Conservation (phyloP, 805 yeast species). For the Ogataea neopini region DNA sequence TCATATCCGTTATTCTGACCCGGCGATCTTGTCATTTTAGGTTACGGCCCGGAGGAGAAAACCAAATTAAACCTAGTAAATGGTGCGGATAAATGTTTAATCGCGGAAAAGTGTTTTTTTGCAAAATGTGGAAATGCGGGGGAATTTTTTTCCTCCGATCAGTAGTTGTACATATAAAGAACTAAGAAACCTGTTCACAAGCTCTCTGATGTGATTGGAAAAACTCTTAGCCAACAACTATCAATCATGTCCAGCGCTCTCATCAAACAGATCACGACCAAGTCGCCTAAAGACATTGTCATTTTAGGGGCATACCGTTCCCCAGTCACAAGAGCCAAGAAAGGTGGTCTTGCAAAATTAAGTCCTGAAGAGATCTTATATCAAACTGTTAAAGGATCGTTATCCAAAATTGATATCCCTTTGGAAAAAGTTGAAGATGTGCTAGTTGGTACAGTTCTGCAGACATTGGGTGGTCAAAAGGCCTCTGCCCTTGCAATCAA, state of each 20-base stretch:
- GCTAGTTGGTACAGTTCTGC: slow-evolving; percentile 40
- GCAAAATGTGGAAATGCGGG: slow-evolving; percentile 1
- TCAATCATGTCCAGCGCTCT: slow-evolving; percentile 13
- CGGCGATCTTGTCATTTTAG: neutral
- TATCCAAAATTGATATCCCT: slow-evolving; percentile 28
- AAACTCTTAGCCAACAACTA: neutral
- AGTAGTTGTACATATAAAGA: slow-evolving; percentile 1
- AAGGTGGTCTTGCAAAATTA: slow-evolving; percentile 39
- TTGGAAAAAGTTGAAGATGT: slow-evolving; percentile 36
- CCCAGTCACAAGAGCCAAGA: slow-evolving; percentile 38
- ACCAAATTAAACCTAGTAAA: no score
- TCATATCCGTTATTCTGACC: neutral
- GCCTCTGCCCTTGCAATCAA: slow-evolving; percentile 39
- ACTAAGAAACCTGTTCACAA: no score
- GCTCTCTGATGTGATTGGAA: neutral
- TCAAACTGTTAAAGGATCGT: slow-evolving; percentile 33
- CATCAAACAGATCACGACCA: slow-evolving; percentile 20
- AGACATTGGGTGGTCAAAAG: slow-evolving; percentile 41
- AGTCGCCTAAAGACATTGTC: slow-evolving; percentile 37
- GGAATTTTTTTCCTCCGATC: neutral
- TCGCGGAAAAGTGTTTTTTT: slow-evolving; percentile 6
- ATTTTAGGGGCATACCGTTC: slow-evolving; percentile 39
- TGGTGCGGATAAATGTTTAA: slow-evolving; percentile 2
- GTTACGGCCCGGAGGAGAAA: neutral
- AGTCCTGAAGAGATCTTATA: slow-evolving; percentile 39